These are phyloP conservation scores for Acacia crassicarpa DNA, from an alignment of 306 rosid genomes.

Conservation along the genomic window DNA sequence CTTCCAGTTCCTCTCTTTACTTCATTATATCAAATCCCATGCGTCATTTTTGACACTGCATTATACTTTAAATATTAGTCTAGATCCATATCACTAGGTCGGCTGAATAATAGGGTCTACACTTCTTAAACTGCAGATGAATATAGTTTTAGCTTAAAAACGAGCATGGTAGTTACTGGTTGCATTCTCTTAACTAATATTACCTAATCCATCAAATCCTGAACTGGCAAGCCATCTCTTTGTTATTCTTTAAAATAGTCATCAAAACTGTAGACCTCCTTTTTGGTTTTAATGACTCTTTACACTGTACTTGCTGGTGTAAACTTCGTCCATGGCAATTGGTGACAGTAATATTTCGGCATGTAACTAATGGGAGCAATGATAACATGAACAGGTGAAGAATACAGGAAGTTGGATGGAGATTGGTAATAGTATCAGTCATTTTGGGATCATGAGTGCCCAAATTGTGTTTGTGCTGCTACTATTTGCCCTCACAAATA, in stretches of 20 bases:
- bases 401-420: conserved; percentile 98
- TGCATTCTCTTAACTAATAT: not conserved
- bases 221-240: not conserved
- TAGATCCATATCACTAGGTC: too few species aligned
- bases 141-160: not conserved
- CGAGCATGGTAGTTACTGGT: not conserved
- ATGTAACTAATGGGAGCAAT: conserved; percentile 13
- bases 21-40: conserved; percentile 2
- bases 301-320: not conserved
- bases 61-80: not conserved
- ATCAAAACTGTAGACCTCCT: too few species aligned
- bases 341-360: not conserved
- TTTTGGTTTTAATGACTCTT: not conserved
- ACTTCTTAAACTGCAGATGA: not conserved
- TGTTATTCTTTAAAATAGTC: not conserved
- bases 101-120: not conserved
- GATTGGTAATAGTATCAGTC: conserved; percentile 90
- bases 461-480: conserved; percentile 84
- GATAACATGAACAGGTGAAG: conserved; percentile 70
- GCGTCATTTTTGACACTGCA: not conserved
- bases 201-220: not conserved
- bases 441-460: conserved; percentile 89
- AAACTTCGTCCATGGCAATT: not conserved
- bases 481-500: conserved; percentile 78
- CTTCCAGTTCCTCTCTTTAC: conserved; percentile 2